Conservation (phyloP, 441 rosid species). For the Biscutella laevigata region DNA sequence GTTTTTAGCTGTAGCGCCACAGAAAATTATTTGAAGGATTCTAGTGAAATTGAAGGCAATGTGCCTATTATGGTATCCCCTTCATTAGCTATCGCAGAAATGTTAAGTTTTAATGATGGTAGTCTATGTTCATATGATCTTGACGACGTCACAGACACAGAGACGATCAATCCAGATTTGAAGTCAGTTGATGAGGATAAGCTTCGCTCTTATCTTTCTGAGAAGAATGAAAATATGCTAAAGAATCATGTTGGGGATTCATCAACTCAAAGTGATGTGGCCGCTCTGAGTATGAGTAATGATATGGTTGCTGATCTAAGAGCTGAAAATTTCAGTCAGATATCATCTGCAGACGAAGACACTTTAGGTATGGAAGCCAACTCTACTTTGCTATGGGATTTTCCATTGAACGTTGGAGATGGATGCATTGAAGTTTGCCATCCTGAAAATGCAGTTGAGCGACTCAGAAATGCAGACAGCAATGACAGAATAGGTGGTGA, state of each 20-base stretch:
- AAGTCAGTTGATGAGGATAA: conserved; percentile 21
- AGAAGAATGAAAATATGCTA: conserved; percentile 22
- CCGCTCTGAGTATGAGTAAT: conserved; percentile 28
- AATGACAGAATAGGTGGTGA: conserved; percentile 35
- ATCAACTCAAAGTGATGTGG: conserved; percentile 19
- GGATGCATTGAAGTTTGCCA: conserved; percentile 20
- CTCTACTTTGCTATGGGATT: conserved; percentile 25
- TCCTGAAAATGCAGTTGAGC: conserved; percentile 30
- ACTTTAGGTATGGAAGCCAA: conserved; percentile 24
- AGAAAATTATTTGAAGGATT: conserved; percentile 20
- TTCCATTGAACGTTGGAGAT: conserved; percentile 25
- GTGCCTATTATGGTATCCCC: conserved; percentile 16
- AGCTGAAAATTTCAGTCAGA: conserved; percentile 21
- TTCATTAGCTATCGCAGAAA: conserved; percentile 21
- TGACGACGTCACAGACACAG: conserved; percentile 13
- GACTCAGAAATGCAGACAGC: conserved; percentile 24
- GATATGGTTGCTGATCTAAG: conserved; percentile 29
- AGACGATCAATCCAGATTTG: conserved; percentile 20
- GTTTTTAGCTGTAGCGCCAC: conserved; percentile 15
- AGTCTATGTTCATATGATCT: conserved; percentile 23
- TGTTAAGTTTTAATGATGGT: conserved; percentile 21
- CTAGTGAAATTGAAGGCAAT: conserved; percentile 24
- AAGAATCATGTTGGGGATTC: conserved; percentile 15
- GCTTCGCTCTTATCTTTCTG: conserved; percentile 10
- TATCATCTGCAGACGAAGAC: conserved; percentile 27